Base-by-base conservation (phyloP, 2,329 filamentous ascomycete genomes). In the Phoma sp. region DNA sequence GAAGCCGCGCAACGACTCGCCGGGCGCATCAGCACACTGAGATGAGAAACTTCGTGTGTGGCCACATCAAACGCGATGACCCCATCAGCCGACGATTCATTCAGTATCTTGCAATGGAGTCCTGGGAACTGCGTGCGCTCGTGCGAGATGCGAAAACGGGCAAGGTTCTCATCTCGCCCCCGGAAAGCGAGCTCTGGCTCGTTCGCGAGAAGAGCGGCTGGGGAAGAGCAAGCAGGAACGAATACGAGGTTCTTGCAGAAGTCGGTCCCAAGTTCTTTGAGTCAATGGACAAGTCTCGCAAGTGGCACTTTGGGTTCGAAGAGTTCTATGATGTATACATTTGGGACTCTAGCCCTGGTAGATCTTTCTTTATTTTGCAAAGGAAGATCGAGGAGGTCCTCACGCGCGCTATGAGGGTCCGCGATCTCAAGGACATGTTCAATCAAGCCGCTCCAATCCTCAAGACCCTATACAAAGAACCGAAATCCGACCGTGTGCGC, bases 251-350 rank as follows among this genome's bases (percentile, higher is more conserved):
- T n/a, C 40, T 72, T 18, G 66, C 62, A 24, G 59, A 71, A 47
- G 66, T 79, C 30, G 73, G 72, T 1, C 65, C 70, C 1, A 54
- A 65, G 4, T 77, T 78, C 51, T 78, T 77, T 41, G 74, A 77
- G 30, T 62, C 71, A n/a, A 73, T 78, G 66, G 75, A 77, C 18
- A 61, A 60, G 11, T 50, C 59, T 7, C 61, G 74, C 24, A 61
- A 72, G 18, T 79, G 74, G 70, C 69, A 69, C 30, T 73, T 79
- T 47, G 68, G 71, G 3, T 79, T 79, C 56, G 69, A 75, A 9
- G 74, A 79, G 36, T 77, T 77, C 50, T 79, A 76, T 43, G 76
- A 78, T 61, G 64, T 79, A 22, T 76, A 75, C 41, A 62, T 80
- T 7, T 78, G 76, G 77, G 76, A 77, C 51, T 52, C 70, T 2